Evolutionary conservation across 192 early-diverging fungal species (phyloP).

Genomic region (Coemansia sp.): DNA sequence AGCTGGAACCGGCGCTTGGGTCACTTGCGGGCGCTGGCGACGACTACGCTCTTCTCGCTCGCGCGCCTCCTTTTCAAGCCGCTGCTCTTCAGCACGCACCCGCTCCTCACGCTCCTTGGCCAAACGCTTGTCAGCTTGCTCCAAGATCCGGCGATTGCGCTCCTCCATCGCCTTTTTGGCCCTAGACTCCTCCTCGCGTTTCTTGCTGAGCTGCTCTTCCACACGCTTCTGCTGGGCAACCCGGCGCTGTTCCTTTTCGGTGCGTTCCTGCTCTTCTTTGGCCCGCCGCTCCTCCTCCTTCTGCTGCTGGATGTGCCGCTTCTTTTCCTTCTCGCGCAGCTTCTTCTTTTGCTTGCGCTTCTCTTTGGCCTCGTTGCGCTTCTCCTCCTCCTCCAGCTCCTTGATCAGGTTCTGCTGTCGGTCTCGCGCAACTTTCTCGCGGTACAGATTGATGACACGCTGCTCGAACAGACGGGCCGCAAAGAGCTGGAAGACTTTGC

Average conservation of each 20-base stretch:
- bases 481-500: conserved; percentile 95
- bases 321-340: conserved; percentile 64
- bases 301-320: conserved; percentile 45
- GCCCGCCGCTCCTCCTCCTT: conserved; percentile 44
- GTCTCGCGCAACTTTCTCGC: conserved; percentile 92
- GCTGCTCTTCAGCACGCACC: conserved; percentile 25
- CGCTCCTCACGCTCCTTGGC: conserved; percentile 30
- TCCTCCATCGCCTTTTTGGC: conserved; percentile 40
- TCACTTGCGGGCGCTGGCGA: not conserved
- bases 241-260: conserved; percentile 40
- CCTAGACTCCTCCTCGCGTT: conserved; percentile 33
- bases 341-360: conserved; percentile 74
- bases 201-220: conserved; percentile 29
- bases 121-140: conserved; percentile 47
- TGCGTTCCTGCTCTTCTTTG: conserved; percentile 29
- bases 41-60: conserved; percentile 7
- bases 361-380: conserved; percentile 58
- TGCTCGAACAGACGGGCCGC: conserved; percentile 98
- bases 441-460: conserved; percentile 88
- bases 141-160: conserved; percentile 47
- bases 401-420: conserved; percentile 84
- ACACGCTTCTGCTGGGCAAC: conserved; percentile 26
- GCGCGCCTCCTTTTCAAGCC: conserved; percentile 10
- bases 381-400: conserved; percentile 89
- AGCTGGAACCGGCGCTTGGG: not conserved